These are phyloP conservation scores for Sporothrix mexicana DNA, from an alignment of 2,329 filamentous ascomycete genomes.

Conservation along the genomic window DNA sequence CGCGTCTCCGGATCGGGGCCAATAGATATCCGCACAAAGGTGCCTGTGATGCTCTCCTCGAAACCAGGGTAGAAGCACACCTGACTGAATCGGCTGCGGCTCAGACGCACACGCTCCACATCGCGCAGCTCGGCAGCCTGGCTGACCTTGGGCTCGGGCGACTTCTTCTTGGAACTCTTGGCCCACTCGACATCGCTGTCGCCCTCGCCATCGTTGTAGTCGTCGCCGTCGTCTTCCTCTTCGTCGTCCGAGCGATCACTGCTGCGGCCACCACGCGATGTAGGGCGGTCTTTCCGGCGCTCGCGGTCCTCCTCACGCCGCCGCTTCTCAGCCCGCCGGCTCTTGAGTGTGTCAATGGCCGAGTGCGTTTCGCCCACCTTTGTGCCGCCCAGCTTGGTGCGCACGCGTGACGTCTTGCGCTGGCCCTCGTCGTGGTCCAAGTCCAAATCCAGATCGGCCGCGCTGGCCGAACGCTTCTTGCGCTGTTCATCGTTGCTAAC, in stretches of 20 bases:
- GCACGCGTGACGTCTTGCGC: slow-evolving; percentile 74
- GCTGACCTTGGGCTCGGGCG: slow-evolving; percentile 67
- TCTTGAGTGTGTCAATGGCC: slow-evolving; percentile 73
- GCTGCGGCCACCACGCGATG: slow-evolving; percentile 42
- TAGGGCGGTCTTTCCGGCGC: slow-evolving; percentile 58
- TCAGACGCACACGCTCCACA: slow-evolving; percentile 81
- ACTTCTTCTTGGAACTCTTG: slow-evolving; percentile 57
- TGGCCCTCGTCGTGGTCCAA: slow-evolving; percentile 75
- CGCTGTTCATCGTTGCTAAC: slow-evolving; percentile 70
- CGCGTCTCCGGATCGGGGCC: slow-evolving; percentile 76
- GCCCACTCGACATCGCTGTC: slow-evolving; percentile 84
- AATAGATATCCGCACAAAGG: slow-evolving; percentile 83
- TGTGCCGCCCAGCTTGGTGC: slow-evolving; percentile 68
- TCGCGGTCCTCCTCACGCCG: slow-evolving; percentile 68
- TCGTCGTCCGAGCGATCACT: slow-evolving; percentile 46
- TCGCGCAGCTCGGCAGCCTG: slow-evolving; percentile 77
- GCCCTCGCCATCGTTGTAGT: slow-evolving; percentile 63
- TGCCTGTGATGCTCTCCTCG: slow-evolving; percentile 78
- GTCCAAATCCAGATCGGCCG: slow-evolving; percentile 70
- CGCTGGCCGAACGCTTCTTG: slow-evolving; percentile 79
- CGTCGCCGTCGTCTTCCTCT: slow-evolving; percentile 59
- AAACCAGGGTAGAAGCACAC: slow-evolving; percentile 95
- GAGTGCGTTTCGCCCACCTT: slow-evolving; percentile 71
- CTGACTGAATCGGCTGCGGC: slow-evolving; percentile 83
- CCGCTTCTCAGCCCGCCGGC: slow-evolving; percentile 67